A percentile compares a stretch with the other conserved stretches of the same genome.
Conservation (phyloP, 1,284 basidiomycete genomes). For the Porodaedalea pini region DNA sequence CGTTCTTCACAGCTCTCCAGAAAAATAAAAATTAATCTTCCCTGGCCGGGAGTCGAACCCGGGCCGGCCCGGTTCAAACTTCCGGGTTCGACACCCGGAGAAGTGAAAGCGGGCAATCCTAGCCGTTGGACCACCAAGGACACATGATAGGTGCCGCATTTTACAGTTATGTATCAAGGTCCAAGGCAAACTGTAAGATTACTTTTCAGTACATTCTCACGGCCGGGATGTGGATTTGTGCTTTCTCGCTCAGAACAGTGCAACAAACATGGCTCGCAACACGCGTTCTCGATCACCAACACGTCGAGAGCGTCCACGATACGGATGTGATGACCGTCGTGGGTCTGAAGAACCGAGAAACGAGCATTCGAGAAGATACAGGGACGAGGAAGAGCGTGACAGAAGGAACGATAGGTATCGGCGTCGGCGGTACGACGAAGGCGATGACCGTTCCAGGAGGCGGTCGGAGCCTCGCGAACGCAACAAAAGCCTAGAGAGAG, state of each 20-base stretch:
- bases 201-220: neutral
- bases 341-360: neutral
- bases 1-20: neutral
- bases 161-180: neutral
- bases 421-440: neutral
- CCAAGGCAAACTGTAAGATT: neutral
- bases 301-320: neutral
- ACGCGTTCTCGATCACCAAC: conserved; percentile 9
- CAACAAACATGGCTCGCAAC: neutral
- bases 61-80: conserved; percentile 13
- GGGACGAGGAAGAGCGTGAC: conserved; percentile 1
- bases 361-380: neutral
- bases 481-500: conserved; percentile 13
- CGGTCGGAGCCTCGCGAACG: conserved; percentile 16
- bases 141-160: neutral
- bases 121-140: conserved; percentile 22
- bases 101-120: conserved; percentile 20
- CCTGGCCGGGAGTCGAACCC: conserved; percentile 29
- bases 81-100: neutral
- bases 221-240: neutral
- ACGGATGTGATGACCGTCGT: neutral
- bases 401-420: conserved; percentile 5
- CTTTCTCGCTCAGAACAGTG: neutral
- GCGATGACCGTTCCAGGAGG: neutral
- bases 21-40: conserved; percentile 18